Evolutionary conservation across 1,284 basidiomycete species (phyloP).

Genomic region (Ceraceosorus bombacis): DNA sequence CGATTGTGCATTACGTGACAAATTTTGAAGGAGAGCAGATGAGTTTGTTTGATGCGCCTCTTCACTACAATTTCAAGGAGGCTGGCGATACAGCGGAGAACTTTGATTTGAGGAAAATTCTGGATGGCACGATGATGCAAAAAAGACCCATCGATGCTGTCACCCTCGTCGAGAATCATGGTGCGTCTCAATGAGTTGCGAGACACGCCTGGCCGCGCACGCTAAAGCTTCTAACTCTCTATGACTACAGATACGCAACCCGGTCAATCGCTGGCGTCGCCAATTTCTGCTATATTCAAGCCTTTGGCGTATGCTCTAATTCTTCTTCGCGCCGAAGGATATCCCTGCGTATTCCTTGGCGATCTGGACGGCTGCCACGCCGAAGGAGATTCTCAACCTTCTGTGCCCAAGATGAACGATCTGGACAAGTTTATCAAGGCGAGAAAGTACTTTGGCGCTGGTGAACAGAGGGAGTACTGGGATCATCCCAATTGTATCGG

Average conservation of each 20-base stretch:
- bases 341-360: constrained; percentile 90
- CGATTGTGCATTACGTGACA: constrained; percentile 44
- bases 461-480: constrained; percentile 51
- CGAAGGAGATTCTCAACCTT: constrained; percentile 49
- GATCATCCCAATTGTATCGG: constrained; percentile 33
- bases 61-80: constrained; percentile 58
- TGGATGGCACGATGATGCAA: constrained; percentile 57
- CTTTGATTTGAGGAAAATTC: constrained; percentile 56
- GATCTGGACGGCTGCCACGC: constrained; percentile 60
- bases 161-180: constrained; percentile 55
- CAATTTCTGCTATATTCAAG: constrained; percentile 56
- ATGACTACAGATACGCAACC: background rate
- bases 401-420: constrained; percentile 13
- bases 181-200: constrained; percentile 10
- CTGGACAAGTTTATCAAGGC: constrained; percentile 53
- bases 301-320: constrained; percentile 72
- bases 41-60: constrained; percentile 56
- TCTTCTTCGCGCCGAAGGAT: constrained; percentile 70
- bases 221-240: background rate
- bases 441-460: constrained; percentile 55
- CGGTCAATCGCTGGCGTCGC: constrained; percentile 52
- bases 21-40: constrained; percentile 54
- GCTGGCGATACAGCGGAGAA: constrained; percentile 53
- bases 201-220: no score
- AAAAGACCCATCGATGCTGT: constrained; percentile 57